A percentile compares a stretch with the other conserved stretches of the same genome.
phyloP scores from a whole-genome alignment of 306 rosid species.

The Dryas octopetala region DNA sequence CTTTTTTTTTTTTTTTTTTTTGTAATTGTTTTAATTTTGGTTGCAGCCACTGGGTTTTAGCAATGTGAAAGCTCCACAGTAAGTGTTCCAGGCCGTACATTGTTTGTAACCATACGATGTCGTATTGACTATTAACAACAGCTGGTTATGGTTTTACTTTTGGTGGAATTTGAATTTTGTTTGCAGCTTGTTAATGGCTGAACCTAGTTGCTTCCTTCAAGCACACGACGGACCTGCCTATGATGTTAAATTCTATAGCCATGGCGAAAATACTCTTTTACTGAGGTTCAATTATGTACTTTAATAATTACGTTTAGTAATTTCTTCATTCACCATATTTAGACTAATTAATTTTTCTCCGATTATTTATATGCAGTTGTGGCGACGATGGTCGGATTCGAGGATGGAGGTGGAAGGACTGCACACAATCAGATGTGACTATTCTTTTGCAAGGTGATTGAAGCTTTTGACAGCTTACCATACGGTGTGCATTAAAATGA shows the following conservation, averaged over 20 bases:
- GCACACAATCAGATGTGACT: conserved; percentile 41
- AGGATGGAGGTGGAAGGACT: conserved; percentile 89
- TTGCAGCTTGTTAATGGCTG: conserved; percentile 52
- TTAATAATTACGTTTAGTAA: background rate
- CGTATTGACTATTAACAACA: conserved; percentile 3
- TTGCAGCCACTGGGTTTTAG: conserved; percentile 60
- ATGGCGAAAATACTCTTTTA: conserved; percentile 57
- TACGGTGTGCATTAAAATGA: background rate
- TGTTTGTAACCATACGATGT: background rate
- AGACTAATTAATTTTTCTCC: background rate
- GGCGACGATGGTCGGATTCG: conserved; percentile 91
- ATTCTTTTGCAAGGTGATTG: conserved; percentile 51
- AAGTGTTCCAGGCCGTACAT: conserved; percentile 25
- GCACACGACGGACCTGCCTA: conserved; percentile 85
- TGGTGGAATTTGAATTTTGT: conserved; percentile 27
- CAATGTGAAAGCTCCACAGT: conserved; percentile 46
- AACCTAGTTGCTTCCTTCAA: conserved; percentile 64
- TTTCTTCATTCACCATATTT: background rate
- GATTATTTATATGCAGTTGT: conserved; percentile 49
- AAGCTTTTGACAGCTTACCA: background rate
- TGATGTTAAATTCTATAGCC: conserved; percentile 76
- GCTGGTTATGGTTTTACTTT: conserved; percentile 27
- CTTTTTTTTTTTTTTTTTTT: background rate
- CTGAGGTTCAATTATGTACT: conserved; percentile 53
- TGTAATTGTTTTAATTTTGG: conserved; percentile 1